These are phyloP conservation scores for Coemansia sp. DNA, from an alignment of 192 early-diverging fungal genomes.

Conservation along the genomic window DNA sequence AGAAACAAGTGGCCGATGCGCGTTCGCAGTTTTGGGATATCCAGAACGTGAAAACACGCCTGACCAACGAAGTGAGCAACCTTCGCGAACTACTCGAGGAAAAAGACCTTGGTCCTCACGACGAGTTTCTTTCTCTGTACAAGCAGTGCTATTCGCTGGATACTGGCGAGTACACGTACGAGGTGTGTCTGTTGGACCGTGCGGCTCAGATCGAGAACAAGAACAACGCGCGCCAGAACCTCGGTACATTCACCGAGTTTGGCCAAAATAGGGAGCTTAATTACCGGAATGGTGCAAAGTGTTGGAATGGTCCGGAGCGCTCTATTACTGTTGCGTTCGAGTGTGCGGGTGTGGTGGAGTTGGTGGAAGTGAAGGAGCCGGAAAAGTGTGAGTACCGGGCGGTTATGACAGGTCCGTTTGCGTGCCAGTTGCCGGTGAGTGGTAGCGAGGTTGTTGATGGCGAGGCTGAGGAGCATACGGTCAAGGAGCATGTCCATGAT, in stretches of 20 bases:
- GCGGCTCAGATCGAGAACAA: constrained; percentile 74
- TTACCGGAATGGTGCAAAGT: constrained; percentile 73
- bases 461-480: background rate
- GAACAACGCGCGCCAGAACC: constrained; percentile 55
- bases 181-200: constrained; percentile 81
- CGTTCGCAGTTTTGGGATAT: constrained; percentile 18
- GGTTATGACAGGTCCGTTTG: constrained; percentile 75
- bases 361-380: constrained; percentile 79
- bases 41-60: constrained; percentile 22
- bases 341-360: constrained; percentile 70
- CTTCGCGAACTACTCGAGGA: constrained; percentile 56
- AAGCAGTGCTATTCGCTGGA: constrained; percentile 71
- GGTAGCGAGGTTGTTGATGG: background rate
- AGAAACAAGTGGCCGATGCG: constrained; percentile 15
- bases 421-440: constrained; percentile 50
- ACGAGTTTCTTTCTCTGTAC: constrained; percentile 67
- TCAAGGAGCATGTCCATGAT: background rate
- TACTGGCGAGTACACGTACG: constrained; percentile 60
- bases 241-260: constrained; percentile 62
- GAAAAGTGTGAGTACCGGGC: constrained; percentile 92
- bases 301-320: constrained; percentile 95
- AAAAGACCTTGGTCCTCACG: constrained; percentile 71
- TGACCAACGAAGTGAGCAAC: constrained; percentile 35
- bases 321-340: constrained; percentile 69
- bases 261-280: constrained; percentile 53